Base-by-base conservation (phyloP, 2,329 filamentous ascomycete genomes). In the Myriosclerotinia duriaeana region DNA sequence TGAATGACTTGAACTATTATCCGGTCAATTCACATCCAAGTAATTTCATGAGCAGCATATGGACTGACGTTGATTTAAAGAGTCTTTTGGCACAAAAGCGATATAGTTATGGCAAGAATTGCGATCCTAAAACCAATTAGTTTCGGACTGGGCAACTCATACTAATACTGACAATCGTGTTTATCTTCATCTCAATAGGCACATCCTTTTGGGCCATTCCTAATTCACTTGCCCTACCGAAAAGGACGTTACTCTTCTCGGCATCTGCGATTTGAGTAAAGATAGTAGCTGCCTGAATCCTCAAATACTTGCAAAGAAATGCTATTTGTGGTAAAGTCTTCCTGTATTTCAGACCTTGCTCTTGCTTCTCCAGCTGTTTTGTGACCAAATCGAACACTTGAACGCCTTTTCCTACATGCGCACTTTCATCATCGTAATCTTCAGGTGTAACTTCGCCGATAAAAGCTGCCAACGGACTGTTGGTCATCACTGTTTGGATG, bases 251-350 rank as follows among this genome's bases (percentile, higher is more conserved):
- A 65, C 88, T 80, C 72, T 86, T 83, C 78, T 92, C 85, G 8
- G 88, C 85, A 77, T 89, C 85, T 69, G 91, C 87, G 75, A 93
- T 87, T 67, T 87, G 82, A 64, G 84, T 78, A 72, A 92, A 91
- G 2, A 92, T 82, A 9, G 77, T 78, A n/a, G 81, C 82, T 12
- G 87, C 85, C 72, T 87, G 86, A 3, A 77, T 76, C 0, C 82
- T 80, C 20, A 92, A 78, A 66, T 87, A 84, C 14, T 81, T 80
- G 15, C 86, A 85, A 53, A 93, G 76, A 63, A 90, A 87, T 59
- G 85, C 84, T n/a, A 92, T 78, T 66, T 85, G 84, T 0, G 87
- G 83, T 20, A 89, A 77, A 17, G 83, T 80, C 68, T 82, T 82
- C 70, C 82, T 80, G 66, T 81, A 79, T 20, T 70, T 67, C 15